Base-by-base conservation (phyloP, 1,139 yeast species). In the Groenewaldozyma auringiensis region DNA sequence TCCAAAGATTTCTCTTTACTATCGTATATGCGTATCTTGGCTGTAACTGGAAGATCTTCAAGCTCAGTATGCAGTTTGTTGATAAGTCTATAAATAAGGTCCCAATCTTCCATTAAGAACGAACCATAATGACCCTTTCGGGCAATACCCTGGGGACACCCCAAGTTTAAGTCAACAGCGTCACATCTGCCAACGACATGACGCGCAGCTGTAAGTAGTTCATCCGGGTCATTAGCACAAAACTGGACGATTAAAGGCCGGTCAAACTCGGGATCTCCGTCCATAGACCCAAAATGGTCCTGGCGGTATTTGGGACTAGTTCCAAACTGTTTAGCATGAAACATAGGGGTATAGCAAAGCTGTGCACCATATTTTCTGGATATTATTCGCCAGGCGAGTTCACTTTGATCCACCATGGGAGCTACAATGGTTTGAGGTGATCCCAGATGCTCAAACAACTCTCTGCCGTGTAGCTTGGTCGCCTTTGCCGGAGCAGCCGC, bases 91-190 rank as follows among this genome's bases (percentile, higher is more conserved):
- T 79, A 74, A 21, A 94, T 80, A 50, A 89, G 69, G 38, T 78
- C 87, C 98, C 98, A 92, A 61, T 94, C 96, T 49, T 94, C 98
- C 96, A 89, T 92, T 45, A 94, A 68, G 58, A 88, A 94, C 0
- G 98, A 82, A 0, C 99, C 98, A 61, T 94, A 94, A 54, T 85
- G 83, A 0, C 99, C 99, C 63, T 87, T 85, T 52, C 76, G 77
- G 0, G 98, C 99, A 50, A 94, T 94, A 1, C 96, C 96, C 65
- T 94, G 98, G 0, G 98, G 98, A 63, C 98, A 94, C 0, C 99
- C 99, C 50, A 94, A 71, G 60, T 92, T 92, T 53, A 92, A 72
- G 66, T 92, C 99, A 14, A 92, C 94, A 0, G 97, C 98, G 68
- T 92, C 98, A 65, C 96, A 89, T 54, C 78, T 74, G 47, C 81